These are phyloP conservation scores for Penicillium egyptiacum DNA, from an alignment of 495 filamentous ascomycete genomes.

Conservation along the genomic window DNA sequence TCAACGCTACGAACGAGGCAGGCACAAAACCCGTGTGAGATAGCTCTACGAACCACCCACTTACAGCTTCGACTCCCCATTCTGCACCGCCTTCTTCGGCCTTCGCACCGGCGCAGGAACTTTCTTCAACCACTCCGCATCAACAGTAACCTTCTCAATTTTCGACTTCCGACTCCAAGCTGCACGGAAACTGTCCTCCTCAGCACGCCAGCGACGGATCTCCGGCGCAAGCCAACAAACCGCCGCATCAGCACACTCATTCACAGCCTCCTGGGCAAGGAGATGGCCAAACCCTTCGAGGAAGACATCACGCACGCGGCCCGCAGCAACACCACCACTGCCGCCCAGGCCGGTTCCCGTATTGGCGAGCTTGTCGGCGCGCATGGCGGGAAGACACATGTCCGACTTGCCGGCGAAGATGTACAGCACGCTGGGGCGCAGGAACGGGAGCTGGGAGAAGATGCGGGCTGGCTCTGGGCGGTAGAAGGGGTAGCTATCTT, in stretches of 20 bases:
- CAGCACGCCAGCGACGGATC: slow-evolving; percentile 60
- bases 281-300: slow-evolving; percentile 74
- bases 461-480: slow-evolving; percentile 66
- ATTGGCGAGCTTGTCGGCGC: slow-evolving; percentile 43
- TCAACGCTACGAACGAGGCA: neutral
- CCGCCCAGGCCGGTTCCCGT: slow-evolving; percentile 52
- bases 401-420: slow-evolving; percentile 69
- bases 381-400: slow-evolving; percentile 55
- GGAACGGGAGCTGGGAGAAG: slow-evolving; percentile 60
- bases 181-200: slow-evolving; percentile 59
- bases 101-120: slow-evolving; percentile 45
- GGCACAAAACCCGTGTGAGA: neutral
- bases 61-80: slow-evolving; percentile 40
- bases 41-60: slow-evolving; percentile 2
- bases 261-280: slow-evolving; percentile 76
- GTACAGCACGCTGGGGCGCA: slow-evolving; percentile 81
- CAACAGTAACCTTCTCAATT: slow-evolving; percentile 58
- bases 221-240: slow-evolving; percentile 63
- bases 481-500: slow-evolving; percentile 65
- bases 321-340: slow-evolving; percentile 53
- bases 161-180: slow-evolving; percentile 52
- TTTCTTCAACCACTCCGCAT: slow-evolving; percentile 54
- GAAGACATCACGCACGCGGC: slow-evolving; percentile 67
- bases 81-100: slow-evolving; percentile 32
- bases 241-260: slow-evolving; percentile 61